Base-by-base conservation (phyloP, 352 stramenopile genomes). In the Phytophthora cactorum region DNA sequence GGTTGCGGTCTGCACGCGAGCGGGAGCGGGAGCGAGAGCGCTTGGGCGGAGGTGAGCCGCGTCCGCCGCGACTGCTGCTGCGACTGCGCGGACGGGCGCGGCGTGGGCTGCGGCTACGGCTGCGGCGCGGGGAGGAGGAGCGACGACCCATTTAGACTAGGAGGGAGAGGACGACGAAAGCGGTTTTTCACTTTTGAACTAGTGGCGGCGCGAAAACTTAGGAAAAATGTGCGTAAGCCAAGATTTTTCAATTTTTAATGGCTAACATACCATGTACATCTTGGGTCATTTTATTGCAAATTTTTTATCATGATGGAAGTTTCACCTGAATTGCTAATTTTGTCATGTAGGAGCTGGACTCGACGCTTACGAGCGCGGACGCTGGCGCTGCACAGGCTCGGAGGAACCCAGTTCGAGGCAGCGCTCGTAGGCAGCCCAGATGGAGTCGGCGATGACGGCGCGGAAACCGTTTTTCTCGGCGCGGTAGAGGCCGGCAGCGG, bases 391-490 rank as follows among this genome's bases (percentile, higher is more conserved):
- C 31, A 93, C 65, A 2, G 82, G 84, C 28, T 91, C 84, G 4
- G 90, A 74, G 14, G 87, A 96, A 15, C 96, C 96, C 55, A 99
- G 91, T 78, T 98, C 96, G 29, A 98, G 85, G 51, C 84, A 96
- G 52, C 94, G 79, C 74, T 97, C 84, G 76, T 98, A 99, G 25
- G 93, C 97, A 22, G 95, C 95, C 96, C 96, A 99, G 56, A 98
- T 98, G 25, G 96, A 97, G 77, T 98, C 88, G 41, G 88, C 79
- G 66, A 98, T 97, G 29, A 98, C 91, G 0, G 92, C 95, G 43
- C 95, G 88, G 74, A 98, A 98, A 47, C 91, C 93, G 45, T 97
- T 97, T 73, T 97, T 98, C 77, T 99, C 96, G n/a, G 98, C 84
- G 32, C 96, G 90, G 65, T 98, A 99, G 41, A 98, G 87, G 9